Evolutionary conservation across 306 rosid species (phyloP).

Genomic region (Vigna nakashimae): DNA sequence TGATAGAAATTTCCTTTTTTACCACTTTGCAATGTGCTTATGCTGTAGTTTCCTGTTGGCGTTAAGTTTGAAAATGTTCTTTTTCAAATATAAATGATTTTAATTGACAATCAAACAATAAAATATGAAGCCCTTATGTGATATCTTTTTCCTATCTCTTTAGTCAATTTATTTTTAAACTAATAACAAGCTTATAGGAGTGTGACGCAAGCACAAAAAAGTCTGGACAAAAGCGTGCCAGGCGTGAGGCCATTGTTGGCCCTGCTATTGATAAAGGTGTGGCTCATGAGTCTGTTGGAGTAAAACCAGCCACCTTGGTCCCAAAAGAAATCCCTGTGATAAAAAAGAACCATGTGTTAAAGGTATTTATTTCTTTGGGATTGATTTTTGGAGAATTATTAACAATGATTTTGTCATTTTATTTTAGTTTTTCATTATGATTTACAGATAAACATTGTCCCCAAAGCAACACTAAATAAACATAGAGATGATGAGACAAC

Average conservation of each 20-base stretch:
- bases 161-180: background rate
- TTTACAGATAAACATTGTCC: slow-evolving; percentile 78
- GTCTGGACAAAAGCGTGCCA: slow-evolving; percentile 65
- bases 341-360: slow-evolving; percentile 77
- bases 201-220: slow-evolving; percentile 51
- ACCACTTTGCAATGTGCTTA: slow-evolving; percentile 11
- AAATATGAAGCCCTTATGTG: slow-evolving; percentile 4
- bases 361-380: slow-evolving; percentile 55
- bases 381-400: slow-evolving; percentile 37
- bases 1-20: background rate
- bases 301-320: slow-evolving; percentile 77
- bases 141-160: background rate
- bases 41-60: slow-evolving; percentile 14
- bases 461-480: slow-evolving; percentile 61
- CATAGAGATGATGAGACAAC: slow-evolving; percentile 53
- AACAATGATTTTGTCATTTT: slow-evolving; percentile 23
- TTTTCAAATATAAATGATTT: slow-evolving; percentile 24
- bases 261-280: slow-evolving; percentile 93
- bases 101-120: slow-evolving; percentile 1
- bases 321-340: slow-evolving; percentile 91
- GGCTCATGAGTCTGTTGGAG: slow-evolving; percentile 89
- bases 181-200: slow-evolving; percentile 56
- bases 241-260: slow-evolving; percentile 77
- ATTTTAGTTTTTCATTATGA: slow-evolving; percentile 36
- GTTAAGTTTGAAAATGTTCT: background rate